Base-by-base conservation (phyloP, 2,329 filamentous ascomycete species). In the Leptographium procerum region DNA sequence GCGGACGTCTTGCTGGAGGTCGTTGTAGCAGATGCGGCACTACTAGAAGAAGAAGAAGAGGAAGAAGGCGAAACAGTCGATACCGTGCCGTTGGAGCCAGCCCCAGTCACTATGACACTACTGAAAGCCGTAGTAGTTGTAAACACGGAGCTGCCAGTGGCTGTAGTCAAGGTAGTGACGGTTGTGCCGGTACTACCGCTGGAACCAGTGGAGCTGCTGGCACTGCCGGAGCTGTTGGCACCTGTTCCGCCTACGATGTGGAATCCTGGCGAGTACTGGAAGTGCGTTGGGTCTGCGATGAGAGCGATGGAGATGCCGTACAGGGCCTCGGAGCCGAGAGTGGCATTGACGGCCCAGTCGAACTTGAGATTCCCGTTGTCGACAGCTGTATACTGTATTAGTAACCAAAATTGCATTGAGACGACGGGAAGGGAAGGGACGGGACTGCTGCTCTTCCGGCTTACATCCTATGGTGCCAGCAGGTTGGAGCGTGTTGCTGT, bases 231-330 rank as follows among this genome's bases (percentile, higher is more conserved):
- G 26, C 28, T 29, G 14, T 9, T 34, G 36, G 16, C 33, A 29
- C 28, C 40, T 4, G 10, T 34, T 11, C 61, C 66, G 43, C 68
- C 71, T 57, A 68, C 67, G 65, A 83, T 81, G 65, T 73, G 65
- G 74, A 86, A 86, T 62, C 80, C 80, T 72, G 77, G 77, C 59
- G 80, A 82, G 76, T 78, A 85, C 76, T 85, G 82, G 76, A 80
- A 83, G 66, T 76, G 70, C 4, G 51, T 62, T 28, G 71, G 58
- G 70, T 81, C 66, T 63, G 68, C 69, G 62, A 79, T 75, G 48
- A 77, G 72, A 61, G 69, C 68, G 69, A 86, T 72, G 70, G 75
- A 73, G 67, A 86, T 71, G 61, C 82, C 82, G 69, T 85, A 85
- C 66, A 76, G 73, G 59, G 65, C 65, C 61, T 29, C 51, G 14